Base-by-base conservation (phyloP, 2,329 filamentous ascomycete genomes). In the Neonectria sp. region DNA sequence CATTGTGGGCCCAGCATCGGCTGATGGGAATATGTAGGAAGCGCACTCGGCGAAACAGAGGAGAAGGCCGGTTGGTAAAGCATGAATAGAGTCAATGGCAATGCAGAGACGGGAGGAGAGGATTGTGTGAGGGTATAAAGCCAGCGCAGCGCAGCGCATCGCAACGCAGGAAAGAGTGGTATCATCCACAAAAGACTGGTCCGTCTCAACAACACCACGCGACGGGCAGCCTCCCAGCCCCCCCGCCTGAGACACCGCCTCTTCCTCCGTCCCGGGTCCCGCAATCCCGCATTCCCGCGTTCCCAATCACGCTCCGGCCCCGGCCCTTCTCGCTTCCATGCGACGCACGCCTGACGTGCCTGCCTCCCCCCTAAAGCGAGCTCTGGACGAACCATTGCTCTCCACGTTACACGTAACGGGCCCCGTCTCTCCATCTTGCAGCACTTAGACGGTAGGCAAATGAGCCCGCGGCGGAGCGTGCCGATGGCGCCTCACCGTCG, bases 391-490 rank as follows among this genome's bases (percentile, higher is more conserved):
- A 70, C 70, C 72, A 71, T 60, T 62, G 63, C 58, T 60, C 15
- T 71, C 64, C 72, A 74, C 72, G 70, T 73, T 60, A 63, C 59
- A 35, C 62, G 52, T 53, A 58, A 62, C 40, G 40, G 51, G 51
- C 37, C 35, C 35, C 37, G n/a, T 46, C 21, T 11, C 27, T 25
- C 12, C 21, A 9, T 53, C 48, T 40, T 59, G 48, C 55, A 64
- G 57, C 29, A 57, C 27, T 49, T 37, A 33, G 29, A 35, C 33
- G 33, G 11, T 40, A 45, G 31, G 51, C 51, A 33, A 43, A 17
- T n/a, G 43, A 60, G 31, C 35, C 24, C n/a, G 48, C 48, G 56
- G 48, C 35, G 58, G 58, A 45, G 58, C 58, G 48, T 60, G 58
- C 58, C 58, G 48, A 60, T 53, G 58, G 45, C 31, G 21, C 45